Evolutionary conservation across 2,329 filamentous ascomycete genomes (phyloP), one percentile per base, ranked within the genome.

Genomic region (Calonectria pseudoreteaudii): DNA sequence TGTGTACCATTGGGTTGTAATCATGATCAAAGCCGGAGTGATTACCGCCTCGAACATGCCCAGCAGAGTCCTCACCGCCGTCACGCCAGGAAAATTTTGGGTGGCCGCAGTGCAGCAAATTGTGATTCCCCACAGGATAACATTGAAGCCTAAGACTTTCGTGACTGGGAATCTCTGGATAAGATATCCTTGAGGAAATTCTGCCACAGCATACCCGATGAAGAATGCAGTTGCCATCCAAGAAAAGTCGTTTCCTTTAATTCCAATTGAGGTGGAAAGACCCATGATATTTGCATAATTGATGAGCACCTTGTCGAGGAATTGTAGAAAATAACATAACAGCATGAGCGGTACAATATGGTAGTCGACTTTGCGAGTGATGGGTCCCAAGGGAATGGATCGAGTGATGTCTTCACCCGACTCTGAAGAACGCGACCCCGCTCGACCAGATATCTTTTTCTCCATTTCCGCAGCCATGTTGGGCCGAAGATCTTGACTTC

Each of bases 21-120:
- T 86, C 81, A 90, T 85, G 84, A 89, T 88, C 68, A 89, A 87
- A n/a, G 85, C 85, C 2, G 88, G 87, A 0, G 86, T 87, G 44
- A 90, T 87, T 2, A 85, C 84, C 0, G 87, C 86, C 81, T 89
- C 88, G 36, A 88, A 86, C 20, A 85, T 78, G 7, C 88, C 88
- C 2, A 89, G 83, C 2, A 89, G 76, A 44, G 87, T 86, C 1
- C 88, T 84, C 60, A 85, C 85, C 5, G 84, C 83, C 2, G 85
- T 84, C 41, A 88, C 81, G 0, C 86, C 84, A 0, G 83, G 82
- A 70, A 87, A 89, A 72, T 82, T 84, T 8, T 81, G 80, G 44
- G 82, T 85, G 3, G 83, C 84, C 0, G 87, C 87, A 16, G 85
- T 87, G 70, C 84, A 84, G 82, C 87, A 86, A 38, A 89, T 81